These are phyloP conservation scores for Hyaloscypha finlandica DNA, from an alignment of 495 filamentous ascomycete species.

Conservation along the genomic window DNA sequence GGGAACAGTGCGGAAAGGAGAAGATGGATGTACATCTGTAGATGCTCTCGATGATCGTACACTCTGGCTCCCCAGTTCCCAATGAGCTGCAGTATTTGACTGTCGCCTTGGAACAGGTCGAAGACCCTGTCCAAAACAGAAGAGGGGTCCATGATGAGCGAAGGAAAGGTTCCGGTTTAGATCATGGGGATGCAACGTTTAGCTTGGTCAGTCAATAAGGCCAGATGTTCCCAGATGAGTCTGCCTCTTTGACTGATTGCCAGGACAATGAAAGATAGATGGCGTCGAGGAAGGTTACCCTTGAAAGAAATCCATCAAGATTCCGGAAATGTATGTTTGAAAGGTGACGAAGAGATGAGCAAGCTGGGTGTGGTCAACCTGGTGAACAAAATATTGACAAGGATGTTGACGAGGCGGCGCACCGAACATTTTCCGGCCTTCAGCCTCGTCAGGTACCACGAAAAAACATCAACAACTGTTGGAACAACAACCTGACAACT, in stretches of 20 bases:
- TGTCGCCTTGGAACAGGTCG: conserved; percentile 24
- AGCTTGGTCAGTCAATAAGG: not conserved
- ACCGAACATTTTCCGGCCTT: conserved; percentile 12
- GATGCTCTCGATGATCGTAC: conserved; percentile 22
- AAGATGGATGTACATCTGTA: conserved; percentile 70
- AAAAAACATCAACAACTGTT: conserved; percentile 14
- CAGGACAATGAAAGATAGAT: not conserved
- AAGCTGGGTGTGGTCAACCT: not conserved
- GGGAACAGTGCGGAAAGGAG: conserved; percentile 69
- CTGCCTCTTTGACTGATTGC: not conserved
- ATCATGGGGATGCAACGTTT: not conserved
- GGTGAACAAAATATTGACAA: not conserved
- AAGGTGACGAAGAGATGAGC: not conserved
- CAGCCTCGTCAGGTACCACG: conserved; percentile 24
- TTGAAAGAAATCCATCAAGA: not conserved
- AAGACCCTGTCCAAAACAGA: conserved; percentile 13
- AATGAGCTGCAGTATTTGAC: conserved; percentile 24
- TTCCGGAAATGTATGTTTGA: not conserved
- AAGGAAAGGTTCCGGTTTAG: not conserved
- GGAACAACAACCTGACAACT: not conserved
- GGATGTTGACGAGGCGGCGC: conserved; percentile 15
- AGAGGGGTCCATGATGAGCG: conserved; percentile 7
- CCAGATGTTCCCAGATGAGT: conserved; percentile 3
- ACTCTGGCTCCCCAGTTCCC: conserved; percentile 27
- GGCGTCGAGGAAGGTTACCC: not conserved